Base-by-base conservation (phyloP, 2,329 filamentous ascomycete species). In the Epichloe brachyelytri region DNA sequence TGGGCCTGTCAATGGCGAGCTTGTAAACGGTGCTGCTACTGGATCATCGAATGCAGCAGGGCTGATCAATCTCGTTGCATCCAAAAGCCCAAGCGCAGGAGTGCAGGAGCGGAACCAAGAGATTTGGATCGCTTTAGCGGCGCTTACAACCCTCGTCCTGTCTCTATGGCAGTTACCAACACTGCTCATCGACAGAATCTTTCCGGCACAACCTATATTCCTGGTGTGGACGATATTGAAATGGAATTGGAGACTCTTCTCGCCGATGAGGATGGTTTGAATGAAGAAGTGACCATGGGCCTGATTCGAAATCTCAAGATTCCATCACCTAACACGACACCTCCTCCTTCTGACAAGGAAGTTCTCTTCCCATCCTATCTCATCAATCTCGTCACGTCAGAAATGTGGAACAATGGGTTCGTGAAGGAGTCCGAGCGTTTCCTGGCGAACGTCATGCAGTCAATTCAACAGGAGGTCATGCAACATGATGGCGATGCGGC, bases 371-470 rank as follows among this genome's bases (percentile, higher is more conserved):
- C 93, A 36, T 91, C 93, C 10, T 98, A 97, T 68, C 83, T 98
- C 60, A 98, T 98, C 75, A 98, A 98, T 69, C 78, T 98, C 54
- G 93, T 98, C 56, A 98, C 93, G 12, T 97, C 90, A 15, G 93
- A 98, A 73, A 98, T 98, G 93, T 98, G 93, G 93, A 98, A 98
- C 75, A 98, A 98, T 62, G 93, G 93, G 45, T 98, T 96, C 65
- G 93, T 98, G 61, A 98, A 98, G 75, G 93, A 98, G 71, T 97
- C 93, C 4, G 93, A 98, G 71, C 86, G 91, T 51, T 98, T 98
- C 79, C 77, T 98, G 56, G 93, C 93, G 63, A 98, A 97, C 62
- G 93, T 98, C 57, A 98, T 98, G 93, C 93, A 97, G 71, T 95
- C 90, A 7, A 97, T 98, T 63, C 93, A 98, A 68, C 90, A 97